Evolutionary conservation across 2,329 filamentous ascomycete genomes (phyloP), one percentile per base, ranked within the genome.

Genomic region (Arthroderma sp.): DNA sequence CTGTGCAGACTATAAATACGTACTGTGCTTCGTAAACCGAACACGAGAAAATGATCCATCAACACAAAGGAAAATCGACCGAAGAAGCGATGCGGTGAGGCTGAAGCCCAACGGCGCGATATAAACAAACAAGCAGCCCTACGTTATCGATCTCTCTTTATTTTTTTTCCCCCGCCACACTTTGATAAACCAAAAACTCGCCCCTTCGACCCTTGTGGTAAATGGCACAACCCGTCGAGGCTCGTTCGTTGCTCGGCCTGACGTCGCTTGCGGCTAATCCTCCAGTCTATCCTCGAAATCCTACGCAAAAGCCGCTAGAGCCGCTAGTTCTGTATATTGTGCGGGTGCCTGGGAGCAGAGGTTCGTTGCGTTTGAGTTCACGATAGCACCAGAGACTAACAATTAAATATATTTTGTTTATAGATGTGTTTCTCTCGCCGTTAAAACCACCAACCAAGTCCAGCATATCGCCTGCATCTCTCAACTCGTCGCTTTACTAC

Each of bases 361-460:
- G 86, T 88, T 70, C 15, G 56, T 37, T 48, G 22, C 41, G 41
- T 44, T 33, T 41, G 36, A 10, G 41, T 43, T 39, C 52, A n/a
- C 9, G 37, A 22, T 32, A 36, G 34, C 29, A 4, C 40, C 10
- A 36, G 11, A 9, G 22, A 28, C 11, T 33, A 29, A 11, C 33
- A 5, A 9, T 4, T 5, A 43, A 8, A 15, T 10, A 33, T 22
- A 29, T 28, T 28, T n/a, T 11, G 38, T 50, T 27, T 37, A 43
- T 55, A 91, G 89, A 95, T 72, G 75, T 95, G 46, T 93, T 95
- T 54, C 77, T 98, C 38, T 93, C 89, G 1, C 85, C 91, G 0
- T 75, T 91, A 50, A 94, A 94, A 60, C 91, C 91, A 1, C 80
- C 84, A 42, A 74, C 82, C 36, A 94, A 91, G 61, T 61, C 65